These are phyloP conservation scores for Didymella exigua DNA, from an alignment of 2,329 filamentous ascomycete genomes.

Conservation along the genomic window DNA sequence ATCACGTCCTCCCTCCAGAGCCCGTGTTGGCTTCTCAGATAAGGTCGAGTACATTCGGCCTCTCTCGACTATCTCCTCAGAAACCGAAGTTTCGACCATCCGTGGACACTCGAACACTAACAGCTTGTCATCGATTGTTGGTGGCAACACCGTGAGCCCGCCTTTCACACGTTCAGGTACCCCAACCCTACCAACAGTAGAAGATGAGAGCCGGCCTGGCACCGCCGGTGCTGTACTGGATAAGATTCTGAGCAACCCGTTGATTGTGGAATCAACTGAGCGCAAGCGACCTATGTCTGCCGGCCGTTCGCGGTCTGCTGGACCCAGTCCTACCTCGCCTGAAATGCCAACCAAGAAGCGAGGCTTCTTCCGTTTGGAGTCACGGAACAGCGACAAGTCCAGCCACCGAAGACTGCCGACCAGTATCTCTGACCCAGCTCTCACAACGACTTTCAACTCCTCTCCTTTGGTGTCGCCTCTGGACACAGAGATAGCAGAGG, in stretches of 20 bases:
- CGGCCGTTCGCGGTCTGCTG: constrained; percentile 24
- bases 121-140: constrained; percentile 79
- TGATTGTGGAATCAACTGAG: constrained; percentile 33
- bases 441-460: constrained; percentile 36
- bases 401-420: constrained; percentile 32
- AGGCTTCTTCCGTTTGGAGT: constrained; percentile 58
- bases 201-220: constrained; percentile 61
- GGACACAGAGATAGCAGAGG: constrained; percentile 39
- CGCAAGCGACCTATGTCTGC: constrained; percentile 48
- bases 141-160: constrained; percentile 59
- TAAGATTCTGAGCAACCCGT: constrained; percentile 32
- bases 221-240: constrained; percentile 75
- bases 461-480: constrained; percentile 35
- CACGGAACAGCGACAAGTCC: constrained; percentile 49
- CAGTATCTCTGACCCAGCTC: constrained; percentile 44
- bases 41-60: constrained; percentile 83
- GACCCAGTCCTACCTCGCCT: constrained; percentile 26
- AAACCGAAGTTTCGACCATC: constrained; percentile 76
- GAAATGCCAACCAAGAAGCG: constrained; percentile 38
- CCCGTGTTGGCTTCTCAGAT: constrained; percentile 82
- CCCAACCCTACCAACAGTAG: constrained; percentile 49
- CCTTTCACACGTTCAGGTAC: constrained; percentile 51
- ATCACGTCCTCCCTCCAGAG: constrained; percentile 56
- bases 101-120: constrained; percentile 76
- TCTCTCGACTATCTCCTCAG: constrained; percentile 81